These are phyloP conservation scores for Alopecurus myosuroides DNA, from an alignment of 176 grass and related monocot genomes.

Conservation along the genomic window DNA sequence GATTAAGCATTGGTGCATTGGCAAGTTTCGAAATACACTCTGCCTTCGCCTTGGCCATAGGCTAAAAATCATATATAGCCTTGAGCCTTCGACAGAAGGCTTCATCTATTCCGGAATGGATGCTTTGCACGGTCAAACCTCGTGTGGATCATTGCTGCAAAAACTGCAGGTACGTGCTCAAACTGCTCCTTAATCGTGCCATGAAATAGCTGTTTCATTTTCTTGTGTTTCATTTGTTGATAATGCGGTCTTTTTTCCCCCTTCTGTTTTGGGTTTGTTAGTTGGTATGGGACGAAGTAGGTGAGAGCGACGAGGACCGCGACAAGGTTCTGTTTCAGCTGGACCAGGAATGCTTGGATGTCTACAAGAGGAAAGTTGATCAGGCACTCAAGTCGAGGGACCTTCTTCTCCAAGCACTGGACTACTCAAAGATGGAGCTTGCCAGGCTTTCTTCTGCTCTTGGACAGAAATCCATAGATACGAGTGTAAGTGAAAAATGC, in stretches of 20 bases:
- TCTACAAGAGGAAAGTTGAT: conserved; percentile 49
- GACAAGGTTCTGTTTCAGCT: conserved; percentile 43
- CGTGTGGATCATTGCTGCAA: conserved; percentile 44
- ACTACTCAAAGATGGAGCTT: conserved; percentile 46
- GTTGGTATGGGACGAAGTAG: conserved; percentile 43
- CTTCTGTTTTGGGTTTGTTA: background rate
- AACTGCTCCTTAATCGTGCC: background rate
- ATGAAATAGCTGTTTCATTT: background rate
- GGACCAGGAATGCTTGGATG: conserved; percentile 50
- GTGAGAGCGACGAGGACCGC: conserved; percentile 28
- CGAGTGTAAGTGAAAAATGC: conserved; percentile 25
- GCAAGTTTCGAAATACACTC: background rate
- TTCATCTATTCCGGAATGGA: conserved; percentile 17
- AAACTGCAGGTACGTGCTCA: conserved; percentile 33
- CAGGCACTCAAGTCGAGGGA: conserved; percentile 39
- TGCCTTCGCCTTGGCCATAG: background rate
- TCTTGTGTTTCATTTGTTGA: background rate
- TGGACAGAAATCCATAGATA: conserved; percentile 46
- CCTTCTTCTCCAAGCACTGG: conserved; percentile 43
- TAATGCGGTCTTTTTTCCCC: background rate
- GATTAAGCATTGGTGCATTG: background rate
- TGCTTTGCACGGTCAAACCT: conserved; percentile 17
- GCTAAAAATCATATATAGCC: background rate
- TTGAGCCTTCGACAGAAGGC: background rate
- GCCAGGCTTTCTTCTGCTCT: conserved; percentile 46